Evolutionary conservation across 2,329 filamentous ascomycete genomes (phyloP).

Genomic region (Nigrospora oryzae): DNA sequence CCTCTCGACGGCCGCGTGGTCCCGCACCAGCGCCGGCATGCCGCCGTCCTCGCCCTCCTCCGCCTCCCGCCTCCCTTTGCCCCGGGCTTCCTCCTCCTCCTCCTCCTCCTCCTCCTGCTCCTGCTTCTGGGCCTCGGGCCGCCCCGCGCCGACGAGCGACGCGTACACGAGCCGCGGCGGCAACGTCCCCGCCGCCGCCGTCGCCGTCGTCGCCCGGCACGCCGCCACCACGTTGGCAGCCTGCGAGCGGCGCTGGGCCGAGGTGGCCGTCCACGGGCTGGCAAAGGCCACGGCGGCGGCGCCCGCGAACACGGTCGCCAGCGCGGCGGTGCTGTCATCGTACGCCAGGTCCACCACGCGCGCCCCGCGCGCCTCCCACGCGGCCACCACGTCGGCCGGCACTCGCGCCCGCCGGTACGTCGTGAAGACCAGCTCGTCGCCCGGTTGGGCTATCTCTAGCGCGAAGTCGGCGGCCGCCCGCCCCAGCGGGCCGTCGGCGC

Average conservation of each 20-base stretch:
- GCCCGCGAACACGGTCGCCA: constrained; percentile 8
- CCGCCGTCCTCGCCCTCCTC: background rate
- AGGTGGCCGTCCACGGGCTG: constrained; percentile 10
- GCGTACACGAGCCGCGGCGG: constrained; percentile 10
- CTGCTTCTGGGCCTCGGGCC: background rate
- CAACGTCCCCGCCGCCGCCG: background rate
- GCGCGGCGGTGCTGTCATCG: constrained; percentile 5
- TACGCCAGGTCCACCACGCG: constrained; percentile 7
- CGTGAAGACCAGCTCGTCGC: constrained; percentile 8
- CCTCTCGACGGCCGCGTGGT: constrained; percentile 11
- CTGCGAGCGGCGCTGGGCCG: constrained; percentile 7
- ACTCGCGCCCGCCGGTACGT: constrained; percentile 2
- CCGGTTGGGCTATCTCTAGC: constrained; percentile 6
- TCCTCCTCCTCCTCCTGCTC: constrained; percentile 2
- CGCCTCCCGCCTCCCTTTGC: no score
- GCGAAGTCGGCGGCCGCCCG: constrained; percentile 7
- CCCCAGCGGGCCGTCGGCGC: constrained; percentile 9
- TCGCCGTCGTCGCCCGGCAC: constrained; percentile 5
- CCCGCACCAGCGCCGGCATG: constrained; percentile 8
- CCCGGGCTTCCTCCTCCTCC: background rate
- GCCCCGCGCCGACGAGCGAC: constrained; percentile 10
- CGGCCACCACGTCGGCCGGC: constrained; percentile 1
- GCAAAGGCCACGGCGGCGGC: constrained; percentile 12
- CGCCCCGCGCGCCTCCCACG: constrained; percentile 3
- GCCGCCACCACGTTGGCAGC: constrained; percentile 10